Base-by-base conservation (phyloP, 257 asterid genomes). In the Solanum chaucha region DNA sequence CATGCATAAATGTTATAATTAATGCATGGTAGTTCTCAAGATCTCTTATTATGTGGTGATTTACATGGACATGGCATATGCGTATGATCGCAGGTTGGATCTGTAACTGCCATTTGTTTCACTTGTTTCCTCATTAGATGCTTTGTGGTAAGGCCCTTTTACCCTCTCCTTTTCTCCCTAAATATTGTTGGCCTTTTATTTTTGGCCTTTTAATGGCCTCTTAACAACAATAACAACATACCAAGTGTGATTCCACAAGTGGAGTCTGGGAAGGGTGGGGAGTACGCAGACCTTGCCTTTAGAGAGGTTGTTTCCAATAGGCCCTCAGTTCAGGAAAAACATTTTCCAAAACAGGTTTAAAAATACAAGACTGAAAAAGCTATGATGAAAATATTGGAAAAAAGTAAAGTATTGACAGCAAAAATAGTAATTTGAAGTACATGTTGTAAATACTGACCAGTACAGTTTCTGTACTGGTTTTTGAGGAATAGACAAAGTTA, bases 101-200 rank as follows among this genome's bases (percentile, higher is more conserved):
- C 95, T 78, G 99, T 96, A 86, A 96, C 99, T 15, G 98, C 97
- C 38, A 94, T 95, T 90, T 96, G 98, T 92, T 96, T 95, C 92
- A 91, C 94, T 73, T 96, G 98, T 90, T 96, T 96, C 90, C 95
- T 96, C 67, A 90, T 96, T 88, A 90, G 99, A 85, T 94, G 98
- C 91, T 95, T 94, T 67, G 96, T 95, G 97, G 98, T 96, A 89
- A 90, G 98, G 72, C 77, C 84, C 32, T 78, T 44, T 75, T 38
- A 14, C 38, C 38, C 64, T 41, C 64, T 26, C 84, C 14, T 44
- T 41, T 78, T 26, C 84, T 78, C 84, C 15, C 84, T 78, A 24
- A n/a, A 78, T 78, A 46, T n/a, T 44, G 38, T 26, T 46, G 8
- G 24, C 84, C 38, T 78, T 46, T 46, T 78, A 46, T 26, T 78